These are phyloP conservation scores for Bjerkandera adusta DNA, from an alignment of 1,284 basidiomycete genomes.

Conservation along the genomic window DNA sequence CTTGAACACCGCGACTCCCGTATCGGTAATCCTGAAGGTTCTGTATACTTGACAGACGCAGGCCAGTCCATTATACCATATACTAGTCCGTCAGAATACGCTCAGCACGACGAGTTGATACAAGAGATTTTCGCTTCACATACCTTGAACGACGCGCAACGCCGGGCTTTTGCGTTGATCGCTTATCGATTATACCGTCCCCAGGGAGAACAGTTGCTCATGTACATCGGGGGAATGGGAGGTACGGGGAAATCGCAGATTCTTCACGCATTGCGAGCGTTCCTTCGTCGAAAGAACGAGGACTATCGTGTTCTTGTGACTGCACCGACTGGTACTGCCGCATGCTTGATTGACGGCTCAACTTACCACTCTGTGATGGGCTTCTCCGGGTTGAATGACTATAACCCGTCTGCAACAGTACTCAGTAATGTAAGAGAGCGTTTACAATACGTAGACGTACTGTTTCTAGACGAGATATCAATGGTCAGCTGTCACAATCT, in stretches of 20 bases:
- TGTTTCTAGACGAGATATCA: constrained; percentile 1
- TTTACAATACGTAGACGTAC: not conserved
- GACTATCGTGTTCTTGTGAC: constrained; percentile 27
- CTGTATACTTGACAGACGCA: not conserved
- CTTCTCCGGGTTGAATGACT: constrained; percentile 17
- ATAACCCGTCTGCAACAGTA: too few relatives aligned
- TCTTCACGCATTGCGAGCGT: constrained; percentile 32
- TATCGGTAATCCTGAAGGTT: too few relatives aligned
- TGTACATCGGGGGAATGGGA: constrained; percentile 37
- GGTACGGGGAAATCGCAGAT: constrained; percentile 44
- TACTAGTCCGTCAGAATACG: not conserved
- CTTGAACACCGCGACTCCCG: not conserved
- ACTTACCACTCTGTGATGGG: constrained; percentile 38
- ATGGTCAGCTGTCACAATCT: not conserved
- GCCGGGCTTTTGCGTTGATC: constrained; percentile 32
- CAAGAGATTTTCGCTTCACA: not conserved
- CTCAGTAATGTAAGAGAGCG: constrained; percentile 13
- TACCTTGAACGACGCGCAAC: constrained; percentile 30
- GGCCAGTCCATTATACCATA: not conserved
- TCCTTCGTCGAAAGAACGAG: constrained; percentile 27
- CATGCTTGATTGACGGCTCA: constrained; percentile 32
- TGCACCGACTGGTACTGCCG: constrained; percentile 38
- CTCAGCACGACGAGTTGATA: not conserved
- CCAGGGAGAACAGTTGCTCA: constrained; percentile 22
- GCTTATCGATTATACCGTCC: constrained; percentile 26